Base-by-base conservation (phyloP, 495 filamentous ascomycete genomes). In the Annulohypoxylon stygium region DNA sequence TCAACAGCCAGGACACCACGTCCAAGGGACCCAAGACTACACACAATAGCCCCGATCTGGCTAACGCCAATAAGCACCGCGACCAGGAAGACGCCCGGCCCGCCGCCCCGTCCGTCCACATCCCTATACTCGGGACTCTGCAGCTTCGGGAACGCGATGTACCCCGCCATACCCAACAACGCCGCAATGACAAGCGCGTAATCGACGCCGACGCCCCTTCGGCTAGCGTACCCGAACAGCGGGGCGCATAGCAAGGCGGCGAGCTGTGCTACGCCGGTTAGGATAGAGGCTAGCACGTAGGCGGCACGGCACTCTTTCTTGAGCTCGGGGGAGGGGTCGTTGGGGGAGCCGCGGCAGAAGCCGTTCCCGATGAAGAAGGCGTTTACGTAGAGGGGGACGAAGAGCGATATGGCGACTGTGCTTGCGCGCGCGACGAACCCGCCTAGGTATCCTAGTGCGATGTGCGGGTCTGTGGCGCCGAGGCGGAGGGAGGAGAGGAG, bases 1-100 rank as follows among this genome's bases (percentile, higher is more conserved):
- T 88, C 85, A 8, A 82, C 86, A 34, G 89, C 85, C 37, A 97
- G 83, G 39, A 98, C 90, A 2, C 92, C 94, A 6, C 90, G 88
- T 23, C 91, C 93, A 5, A 99, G 84, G 0, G 97, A 89, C 0
- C 93, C 94, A 14, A 99, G 84, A 66, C 92, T 95, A 79, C 94
- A 97, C 0, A 99, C 96, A 67, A 99, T 98, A 10, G 93, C 90
- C 6, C 95, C 97, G 64, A 99, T 98, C 80, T 99, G 97, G 70
- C 91, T 93, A 59, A 97, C 86, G 2, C 96, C 96, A 20, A 98
- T 85, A 11, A 97, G 78, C 2, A 90, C 88, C 61, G 93, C 93
- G 16, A 93, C 85, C n/a, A 92, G 47, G 75, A 97, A 94, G 2
- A 95, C 89, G 11, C 81, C 86, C 0, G 88, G 84, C 41, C 83